Percentiles rank a stretch among this genome's conserved stretches.
Evolutionary conservation across 2,329 filamentous ascomycete genomes (phyloP).

Genomic region (Talaromyces marneffei): DNA sequence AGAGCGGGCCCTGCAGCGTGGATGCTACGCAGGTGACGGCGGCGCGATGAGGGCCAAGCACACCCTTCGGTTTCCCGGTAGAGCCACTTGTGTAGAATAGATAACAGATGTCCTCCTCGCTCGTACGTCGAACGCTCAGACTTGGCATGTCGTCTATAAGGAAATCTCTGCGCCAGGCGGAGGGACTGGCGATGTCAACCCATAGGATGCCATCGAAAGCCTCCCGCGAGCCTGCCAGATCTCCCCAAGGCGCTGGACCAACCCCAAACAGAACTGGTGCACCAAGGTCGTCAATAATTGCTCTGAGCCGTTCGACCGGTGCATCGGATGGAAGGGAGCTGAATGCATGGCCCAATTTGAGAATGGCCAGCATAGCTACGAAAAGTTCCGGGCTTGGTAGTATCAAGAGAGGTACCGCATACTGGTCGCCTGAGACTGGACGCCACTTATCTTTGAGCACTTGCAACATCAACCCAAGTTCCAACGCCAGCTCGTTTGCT

Average conservation of each 20-base stretch:
- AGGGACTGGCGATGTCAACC: neutral
- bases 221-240: neutral
- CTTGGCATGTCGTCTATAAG: neutral
- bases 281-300: neutral
- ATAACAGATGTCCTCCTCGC: constrained; percentile 17
- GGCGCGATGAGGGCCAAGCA: constrained; percentile 22
- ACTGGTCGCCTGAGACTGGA: neutral
- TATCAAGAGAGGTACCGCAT: neutral
- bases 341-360: neutral
- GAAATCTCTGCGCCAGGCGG: neutral
- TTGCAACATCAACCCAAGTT: neutral
- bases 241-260: neutral
- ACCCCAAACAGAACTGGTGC: neutral
- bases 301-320: neutral
- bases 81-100: constrained; percentile 23
- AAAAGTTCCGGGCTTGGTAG: neutral
- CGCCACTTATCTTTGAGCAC: neutral
- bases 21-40: constrained; percentile 1
- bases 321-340: constrained; percentile 1
- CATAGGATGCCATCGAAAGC: neutral
- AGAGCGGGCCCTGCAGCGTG: neutral
- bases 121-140: neutral
- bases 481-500: neutral
- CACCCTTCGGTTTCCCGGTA: constrained; percentile 34
- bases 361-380: neutral